Conservation (phyloP, 2,329 filamentous ascomycete species). For the Fusarium poae region DNA sequence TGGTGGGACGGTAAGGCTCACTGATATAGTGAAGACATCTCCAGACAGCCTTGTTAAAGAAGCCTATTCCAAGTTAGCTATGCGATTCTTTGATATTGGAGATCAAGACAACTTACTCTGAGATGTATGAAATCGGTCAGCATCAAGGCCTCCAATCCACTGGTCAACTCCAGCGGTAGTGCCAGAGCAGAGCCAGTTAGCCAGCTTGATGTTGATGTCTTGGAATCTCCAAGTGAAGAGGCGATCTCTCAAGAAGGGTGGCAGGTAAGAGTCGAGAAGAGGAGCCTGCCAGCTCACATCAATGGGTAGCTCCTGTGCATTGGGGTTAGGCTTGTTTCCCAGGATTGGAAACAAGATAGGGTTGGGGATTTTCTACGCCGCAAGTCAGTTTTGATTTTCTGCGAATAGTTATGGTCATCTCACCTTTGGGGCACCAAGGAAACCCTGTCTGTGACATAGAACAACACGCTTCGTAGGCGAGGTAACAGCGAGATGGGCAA, state of each 20-base stretch:
- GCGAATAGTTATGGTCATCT: fast-evolving
- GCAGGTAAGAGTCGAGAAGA: background rate
- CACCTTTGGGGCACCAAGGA: constrained; percentile 8
- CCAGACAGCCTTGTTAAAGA: background rate
- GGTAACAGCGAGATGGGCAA: constrained; percentile 56
- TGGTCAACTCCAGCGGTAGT: background rate
- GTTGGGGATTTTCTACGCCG: background rate
- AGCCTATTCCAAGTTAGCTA: background rate
- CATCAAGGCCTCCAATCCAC: background rate
- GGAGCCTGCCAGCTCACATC: constrained; percentile 2
- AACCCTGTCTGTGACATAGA: background rate
- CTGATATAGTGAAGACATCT: constrained; percentile 1
- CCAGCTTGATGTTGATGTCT: background rate
- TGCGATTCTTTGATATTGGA: fast-evolving
- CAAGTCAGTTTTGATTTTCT: background rate
- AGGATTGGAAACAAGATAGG: background rate
- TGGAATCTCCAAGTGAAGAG: background rate
- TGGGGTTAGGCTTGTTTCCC: background rate
- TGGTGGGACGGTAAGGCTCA: background rate
- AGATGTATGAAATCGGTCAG: constrained; percentile 19
- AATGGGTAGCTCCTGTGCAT: background rate
- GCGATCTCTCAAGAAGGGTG: background rate
- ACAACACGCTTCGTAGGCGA: constrained; percentile 55
- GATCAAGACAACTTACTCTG: background rate
- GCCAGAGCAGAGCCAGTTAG: constrained; percentile 12